Evolutionary conservation across 768 basidiomycete genomes (phyloP).

Genomic region (Ramaria rubella): DNA sequence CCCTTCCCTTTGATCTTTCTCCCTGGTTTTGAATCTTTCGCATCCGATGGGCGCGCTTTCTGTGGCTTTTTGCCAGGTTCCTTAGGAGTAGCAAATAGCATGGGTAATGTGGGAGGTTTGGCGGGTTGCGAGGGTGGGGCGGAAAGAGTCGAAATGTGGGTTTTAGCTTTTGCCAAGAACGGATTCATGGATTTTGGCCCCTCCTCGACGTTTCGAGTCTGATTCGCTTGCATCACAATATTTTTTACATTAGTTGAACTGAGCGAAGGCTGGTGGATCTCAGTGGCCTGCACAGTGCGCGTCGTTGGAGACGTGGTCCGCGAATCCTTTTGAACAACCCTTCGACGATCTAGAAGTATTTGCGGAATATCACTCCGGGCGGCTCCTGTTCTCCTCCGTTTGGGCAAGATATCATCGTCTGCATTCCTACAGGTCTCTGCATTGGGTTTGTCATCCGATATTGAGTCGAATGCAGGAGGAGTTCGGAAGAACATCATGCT

Average conservation of each 20-base stretch:
- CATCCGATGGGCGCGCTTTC: background rate
- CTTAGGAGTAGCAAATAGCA: background rate
- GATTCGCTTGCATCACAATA: background rate
- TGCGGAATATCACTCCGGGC: background rate
- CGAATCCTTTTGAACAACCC: too few relatives aligned
- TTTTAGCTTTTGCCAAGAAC: background rate
- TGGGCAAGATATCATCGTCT: background rate
- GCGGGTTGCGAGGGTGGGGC: background rate
- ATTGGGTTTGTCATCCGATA: background rate
- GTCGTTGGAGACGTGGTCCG: too few relatives aligned
- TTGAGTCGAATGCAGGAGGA: background rate
- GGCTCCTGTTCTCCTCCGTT: background rate
- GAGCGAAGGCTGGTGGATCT: background rate
- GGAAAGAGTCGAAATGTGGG: background rate
- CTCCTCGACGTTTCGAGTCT: background rate
- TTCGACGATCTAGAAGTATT: background rate
- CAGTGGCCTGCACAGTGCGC: too few relatives aligned
- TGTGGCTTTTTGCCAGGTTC: background rate
- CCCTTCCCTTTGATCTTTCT: background rate
- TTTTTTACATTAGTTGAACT: background rate
- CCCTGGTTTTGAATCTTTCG: background rate
- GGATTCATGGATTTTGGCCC: background rate
- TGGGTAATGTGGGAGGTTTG: background rate
- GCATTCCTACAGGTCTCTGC: background rate
- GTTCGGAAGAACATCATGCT: constrained; percentile 1